Percentiles rank a stretch among this genome's conserved stretches.
These are phyloP conservation scores for Teratosphaeria gauchensis DNA, from an alignment of 2,329 filamentous ascomycete species.

Conservation along the genomic window DNA sequence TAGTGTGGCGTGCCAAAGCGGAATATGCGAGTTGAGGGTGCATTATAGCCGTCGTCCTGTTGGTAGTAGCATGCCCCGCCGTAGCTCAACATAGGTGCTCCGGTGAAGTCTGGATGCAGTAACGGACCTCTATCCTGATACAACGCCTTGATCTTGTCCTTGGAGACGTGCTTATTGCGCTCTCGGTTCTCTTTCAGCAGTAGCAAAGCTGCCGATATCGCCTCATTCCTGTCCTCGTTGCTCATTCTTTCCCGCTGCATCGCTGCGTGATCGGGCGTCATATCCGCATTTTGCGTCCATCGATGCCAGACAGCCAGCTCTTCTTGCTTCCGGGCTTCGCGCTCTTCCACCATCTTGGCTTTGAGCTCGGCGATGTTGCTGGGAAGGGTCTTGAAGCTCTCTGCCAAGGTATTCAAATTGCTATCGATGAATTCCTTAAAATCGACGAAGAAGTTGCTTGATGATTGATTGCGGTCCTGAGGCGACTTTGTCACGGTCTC, in stretches of 20 bases:
- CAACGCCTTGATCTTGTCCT: slow-evolving; percentile 17
- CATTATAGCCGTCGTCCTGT: slow-evolving; percentile 9
- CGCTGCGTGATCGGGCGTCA: slow-evolving; percentile 14
- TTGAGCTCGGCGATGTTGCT: slow-evolving; percentile 32
- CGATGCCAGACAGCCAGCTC: slow-evolving; percentile 17
- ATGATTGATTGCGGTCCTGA: slow-evolving; percentile 7
- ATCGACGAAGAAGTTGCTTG: slow-evolving; percentile 47
- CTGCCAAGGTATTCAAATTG: slow-evolving; percentile 42
- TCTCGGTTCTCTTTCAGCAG: slow-evolving; percentile 17
- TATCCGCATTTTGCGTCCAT: slow-evolving; percentile 16
- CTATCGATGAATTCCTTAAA: slow-evolving; percentile 54
- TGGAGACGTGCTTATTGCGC: slow-evolving; percentile 16
- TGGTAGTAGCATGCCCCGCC: slow-evolving; percentile 14
- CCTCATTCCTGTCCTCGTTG: slow-evolving; percentile 10
- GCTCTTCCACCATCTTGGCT: slow-evolving; percentile 15
- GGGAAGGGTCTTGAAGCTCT: slow-evolving; percentile 39
- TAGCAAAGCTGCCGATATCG: slow-evolving; percentile 8
- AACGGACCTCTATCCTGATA: slow-evolving; percentile 14
- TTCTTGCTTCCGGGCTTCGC: slow-evolving; percentile 10
- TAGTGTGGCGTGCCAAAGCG: slow-evolving; percentile 1
- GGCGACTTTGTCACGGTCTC: background rate
- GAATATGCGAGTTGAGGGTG: slow-evolving; percentile 4
- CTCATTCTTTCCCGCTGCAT: slow-evolving; percentile 10
- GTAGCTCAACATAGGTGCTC: slow-evolving; percentile 8
- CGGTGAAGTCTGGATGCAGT: slow-evolving; percentile 13